Conservation (phyloP, 176 grass and related monocot species). For the Triticum timopheevii region DNA sequence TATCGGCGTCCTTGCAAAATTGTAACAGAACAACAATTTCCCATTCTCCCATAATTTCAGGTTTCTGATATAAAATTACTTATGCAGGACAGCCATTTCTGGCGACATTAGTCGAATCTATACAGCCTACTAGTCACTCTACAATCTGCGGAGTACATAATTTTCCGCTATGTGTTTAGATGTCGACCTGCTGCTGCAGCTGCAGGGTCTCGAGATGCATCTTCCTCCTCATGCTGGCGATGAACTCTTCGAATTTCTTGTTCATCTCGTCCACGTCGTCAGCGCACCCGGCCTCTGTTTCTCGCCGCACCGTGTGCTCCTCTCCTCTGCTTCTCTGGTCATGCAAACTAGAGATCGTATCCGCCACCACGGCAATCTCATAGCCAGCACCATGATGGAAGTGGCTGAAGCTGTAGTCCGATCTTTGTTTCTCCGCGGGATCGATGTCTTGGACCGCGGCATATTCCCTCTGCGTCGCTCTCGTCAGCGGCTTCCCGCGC, state of each 20-base stretch:
- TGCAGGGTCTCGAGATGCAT: constrained; percentile 41
- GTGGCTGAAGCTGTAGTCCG: not conserved
- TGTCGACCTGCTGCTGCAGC: not conserved
- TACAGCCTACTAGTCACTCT: not conserved
- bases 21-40: too few relatives aligned
- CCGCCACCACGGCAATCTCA: not conserved
- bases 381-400: not conserved
- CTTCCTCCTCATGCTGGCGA: constrained; percentile 30
- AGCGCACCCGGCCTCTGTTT: not conserved
- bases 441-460: not conserved
- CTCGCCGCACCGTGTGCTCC: not conserved
- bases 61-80: too few relatives aligned
- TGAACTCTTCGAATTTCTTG: constrained; percentile 69
- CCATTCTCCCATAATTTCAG: too few relatives aligned
- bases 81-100: too few relatives aligned
- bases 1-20: too few relatives aligned
- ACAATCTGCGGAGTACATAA: not conserved
- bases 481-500: not conserved
- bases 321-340: not conserved
- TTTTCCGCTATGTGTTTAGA: not conserved
- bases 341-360: not conserved
- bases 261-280: constrained; percentile 50
- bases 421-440: not conserved
- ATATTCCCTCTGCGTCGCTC: not conserved
- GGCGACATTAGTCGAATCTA: not conserved